Base-by-base conservation (phyloP, 306 rosid genomes). In the Senna tora region DNA sequence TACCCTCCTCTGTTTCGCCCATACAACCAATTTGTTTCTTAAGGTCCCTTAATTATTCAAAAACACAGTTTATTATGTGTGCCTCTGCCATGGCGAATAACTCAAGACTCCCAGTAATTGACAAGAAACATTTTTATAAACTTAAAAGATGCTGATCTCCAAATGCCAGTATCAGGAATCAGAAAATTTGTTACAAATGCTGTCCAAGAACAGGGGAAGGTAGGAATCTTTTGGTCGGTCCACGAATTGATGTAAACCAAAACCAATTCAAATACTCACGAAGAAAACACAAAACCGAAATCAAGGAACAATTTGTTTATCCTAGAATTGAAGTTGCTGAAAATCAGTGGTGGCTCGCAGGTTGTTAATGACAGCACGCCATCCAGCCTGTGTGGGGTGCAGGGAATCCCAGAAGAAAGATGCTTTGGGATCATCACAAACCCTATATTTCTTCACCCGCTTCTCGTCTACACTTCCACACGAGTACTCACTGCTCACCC, bases 361-460 rank as follows among this genome's bases (percentile, higher is more conserved):
- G 51, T 64, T 67, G 53, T 73, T 73, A 76, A 78, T 87, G 12
- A 94, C 91, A 14, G 94, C 95, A 4, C 64, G 77, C 98, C 98
- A 94, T 2, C 96, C 98, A 32, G 87, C 87, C 33, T 94, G 81
- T 1, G 97, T 81, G 1, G 98, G 97, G 57, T 94, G 98, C 52
- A 75, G 88, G 22, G 22, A 6, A 68, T 94, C 98, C 98, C 98
- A 94, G 69, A 94, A 94, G 87, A 94, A 94, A 14, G 96, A 60
- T 0, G 91, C 75, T 63, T 77, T 53, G 0, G 96, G 97, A 33
- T 86, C 46, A 14, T 85, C 76, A 45, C 98, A 94, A 0, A 94
- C 73, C n/a, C 45, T 67, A 55, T 86, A 94, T 63, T 81, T 87
- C 84, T 79, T 94, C 19, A 59, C 82, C 0, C 82, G 85, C 7